Evolutionary conservation across 371 early-diverging fungal genomes (phyloP), one percentile per base, ranked within the genome.

Genomic region (Mortierella sp.): DNA sequence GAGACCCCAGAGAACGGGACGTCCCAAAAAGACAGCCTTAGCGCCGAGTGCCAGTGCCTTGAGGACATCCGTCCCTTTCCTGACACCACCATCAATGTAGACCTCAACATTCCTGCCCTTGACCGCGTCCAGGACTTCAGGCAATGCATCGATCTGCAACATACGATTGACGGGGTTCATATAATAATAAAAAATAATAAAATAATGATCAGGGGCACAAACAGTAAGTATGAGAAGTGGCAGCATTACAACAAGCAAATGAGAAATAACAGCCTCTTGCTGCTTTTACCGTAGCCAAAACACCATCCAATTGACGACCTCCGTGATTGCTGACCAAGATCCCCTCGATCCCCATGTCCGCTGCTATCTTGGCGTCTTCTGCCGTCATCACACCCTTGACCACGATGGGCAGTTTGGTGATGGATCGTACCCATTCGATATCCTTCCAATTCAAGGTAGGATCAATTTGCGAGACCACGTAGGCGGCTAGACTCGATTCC

Each of bases 31-130:
- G 41, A 97, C 96, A n/a, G 93, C 97, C 51, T 88, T 89, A 2
- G 99, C 99, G 24, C 99, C 99, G 21, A 97, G 80, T 1, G 97
- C 97, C 60, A 97, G 82, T 1, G 97, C 97, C 83, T 97, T 97
- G 81, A 96, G 85, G 23, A 96, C 89, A 82, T 96, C 97, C 17
- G 91, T 86, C 31, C 97, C 99, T 46, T 92, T 84, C 43, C 96
- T 89, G 34, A 96, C 84, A 43, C 96, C 98, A 50, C 98, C 97
- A 81, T 98, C 98, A 39, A 97, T 66, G 70, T 91, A 95, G 12
- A 98, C 89, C 65, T 95, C 94, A 37, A 97, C 81, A 41, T 84
- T 82, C 47, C 80, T 81, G n/a, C 70, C 79, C 64, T 85, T 70
- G 55, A 89, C 79, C 0, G 91, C 94, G 17, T 86, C 88, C 67